These are phyloP conservation scores for Lachnellula arida DNA, from an alignment of 2,329 filamentous ascomycete genomes.

Conservation along the genomic window DNA sequence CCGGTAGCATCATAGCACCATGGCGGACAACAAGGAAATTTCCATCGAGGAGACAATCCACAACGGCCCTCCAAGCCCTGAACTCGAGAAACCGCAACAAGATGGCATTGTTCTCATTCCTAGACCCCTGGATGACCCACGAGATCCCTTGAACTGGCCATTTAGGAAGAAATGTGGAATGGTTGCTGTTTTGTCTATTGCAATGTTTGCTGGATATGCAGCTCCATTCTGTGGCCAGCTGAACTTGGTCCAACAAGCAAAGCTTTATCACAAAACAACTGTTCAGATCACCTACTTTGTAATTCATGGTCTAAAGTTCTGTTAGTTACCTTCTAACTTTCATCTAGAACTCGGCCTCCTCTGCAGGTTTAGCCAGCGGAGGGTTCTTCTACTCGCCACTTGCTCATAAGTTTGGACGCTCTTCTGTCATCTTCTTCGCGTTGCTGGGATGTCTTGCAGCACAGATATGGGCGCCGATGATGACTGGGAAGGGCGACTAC, in stretches of 20 bases:
- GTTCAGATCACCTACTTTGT: conserved; percentile 16
- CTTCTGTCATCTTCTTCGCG: conserved; percentile 37
- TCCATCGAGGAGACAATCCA: not conserved
- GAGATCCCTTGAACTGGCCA: conserved; percentile 41
- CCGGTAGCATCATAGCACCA: not conserved
- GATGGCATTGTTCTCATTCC: conserved; percentile 26
- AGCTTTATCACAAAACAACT: conserved; percentile 10
- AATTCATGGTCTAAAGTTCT: not conserved
- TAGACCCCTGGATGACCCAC: conserved; percentile 43
- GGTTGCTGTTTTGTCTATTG: conserved; percentile 9
- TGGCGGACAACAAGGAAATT: not conserved
- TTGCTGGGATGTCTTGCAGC: conserved; percentile 33
- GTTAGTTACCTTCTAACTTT: not conserved
- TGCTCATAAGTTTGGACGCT: conserved; percentile 34
- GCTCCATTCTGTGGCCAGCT: conserved; percentile 11
- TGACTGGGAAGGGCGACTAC: conserved; percentile 33
- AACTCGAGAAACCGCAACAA: not conserved
- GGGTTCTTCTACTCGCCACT: conserved; percentile 37
- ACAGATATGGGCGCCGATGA: conserved; percentile 36
- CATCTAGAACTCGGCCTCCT: conserved; percentile 33
- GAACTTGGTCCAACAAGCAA: conserved; percentile 8
- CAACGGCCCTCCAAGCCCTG: not conserved
- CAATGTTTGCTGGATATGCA: conserved; percentile 12
- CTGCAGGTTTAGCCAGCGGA: conserved; percentile 37
- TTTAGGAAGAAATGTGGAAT: conserved; percentile 14